Conservation (phyloP, 2,329 filamentous ascomycete species). For the Venturiaceae sp. region DNA sequence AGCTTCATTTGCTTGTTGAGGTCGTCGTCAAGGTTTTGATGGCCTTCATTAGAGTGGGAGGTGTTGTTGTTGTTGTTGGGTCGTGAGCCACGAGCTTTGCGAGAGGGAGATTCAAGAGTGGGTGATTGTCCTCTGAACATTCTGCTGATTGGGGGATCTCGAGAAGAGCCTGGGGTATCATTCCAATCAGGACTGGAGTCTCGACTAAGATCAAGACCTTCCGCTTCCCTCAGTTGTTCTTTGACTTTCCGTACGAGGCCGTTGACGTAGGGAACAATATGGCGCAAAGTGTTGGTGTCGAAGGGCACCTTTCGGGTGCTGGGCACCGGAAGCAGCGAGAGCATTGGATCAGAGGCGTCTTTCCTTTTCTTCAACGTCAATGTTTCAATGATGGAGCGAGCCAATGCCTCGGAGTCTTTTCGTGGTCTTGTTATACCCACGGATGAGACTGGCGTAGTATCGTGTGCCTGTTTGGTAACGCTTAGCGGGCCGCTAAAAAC, state of each 20-base stretch:
- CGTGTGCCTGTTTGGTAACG: slow-evolving; percentile 13
- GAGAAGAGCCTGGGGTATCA: neutral
- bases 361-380: slow-evolving; percentile 35
- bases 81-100: slow-evolving; percentile 6
- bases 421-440: slow-evolving; percentile 31
- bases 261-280: slow-evolving; percentile 47
- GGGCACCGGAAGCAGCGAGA: slow-evolving; percentile 13
- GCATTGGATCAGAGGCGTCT: slow-evolving; percentile 14
- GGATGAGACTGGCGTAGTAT: slow-evolving; percentile 16
- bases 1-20: slow-evolving; percentile 14
- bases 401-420: slow-evolving; percentile 48
- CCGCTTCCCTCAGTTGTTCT: slow-evolving; percentile 14
- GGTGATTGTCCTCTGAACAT: slow-evolving; percentile 6
- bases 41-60: slow-evolving; percentile 4
- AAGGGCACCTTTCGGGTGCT: slow-evolving; percentile 50
- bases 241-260: slow-evolving; percentile 38
- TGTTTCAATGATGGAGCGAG: slow-evolving; percentile 52
- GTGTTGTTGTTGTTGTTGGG: slow-evolving; percentile 7
- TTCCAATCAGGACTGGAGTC: slow-evolving; percentile 1
- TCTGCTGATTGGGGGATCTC: neutral
- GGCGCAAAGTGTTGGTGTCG: slow-evolving; percentile 53
- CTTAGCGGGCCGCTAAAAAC: slow-evolving; percentile 6
- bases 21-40: slow-evolving; percentile 13
- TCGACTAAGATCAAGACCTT: slow-evolving; percentile 13
- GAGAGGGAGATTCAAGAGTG: slow-evolving; percentile 3